Conservation (phyloP, 2,329 filamentous ascomycete genomes). For the Zymoseptoria ardabiliae region DNA sequence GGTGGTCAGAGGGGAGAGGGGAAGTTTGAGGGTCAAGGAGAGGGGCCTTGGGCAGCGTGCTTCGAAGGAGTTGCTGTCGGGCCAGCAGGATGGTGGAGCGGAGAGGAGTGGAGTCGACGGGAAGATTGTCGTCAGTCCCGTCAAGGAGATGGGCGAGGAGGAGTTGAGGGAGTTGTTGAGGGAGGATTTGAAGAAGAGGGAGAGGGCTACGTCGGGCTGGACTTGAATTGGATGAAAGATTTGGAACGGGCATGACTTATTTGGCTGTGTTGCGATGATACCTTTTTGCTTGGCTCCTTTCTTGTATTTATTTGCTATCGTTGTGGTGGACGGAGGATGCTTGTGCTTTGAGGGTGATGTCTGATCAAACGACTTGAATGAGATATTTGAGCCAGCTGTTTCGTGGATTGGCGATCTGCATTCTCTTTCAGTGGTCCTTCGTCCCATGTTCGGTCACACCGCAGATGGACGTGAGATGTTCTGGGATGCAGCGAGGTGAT, state of each 20-base stretch:
- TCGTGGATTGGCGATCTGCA: no score
- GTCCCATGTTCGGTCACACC: no score
- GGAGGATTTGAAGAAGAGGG: neutral
- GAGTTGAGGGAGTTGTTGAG: neutral
- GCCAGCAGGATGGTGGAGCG: neutral
- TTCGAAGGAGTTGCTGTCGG: no score
- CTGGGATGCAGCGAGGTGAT: no score
- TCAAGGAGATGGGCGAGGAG: neutral
- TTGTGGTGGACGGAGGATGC: no score
- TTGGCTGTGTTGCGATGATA: neutral
- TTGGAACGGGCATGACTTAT: neutral
- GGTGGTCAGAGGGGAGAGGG: constrained; percentile 57
- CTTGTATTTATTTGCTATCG: neutral
- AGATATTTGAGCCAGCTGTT: no score
- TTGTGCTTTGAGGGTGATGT: no score
- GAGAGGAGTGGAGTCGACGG: neutral
- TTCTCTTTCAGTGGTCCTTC: no score
- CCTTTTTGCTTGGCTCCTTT: neutral
- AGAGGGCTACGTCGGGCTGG: neutral
- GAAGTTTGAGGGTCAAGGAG: constrained; percentile 50
- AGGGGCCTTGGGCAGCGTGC: neutral
- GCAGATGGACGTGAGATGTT: no score
- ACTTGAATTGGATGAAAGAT: neutral
- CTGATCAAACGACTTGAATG: no score
- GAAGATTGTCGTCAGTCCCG: no score